A percentile compares a stretch with the other conserved stretches of the same genome.
Conservation (phyloP, 1,284 basidiomycete genomes). For the Fomitopsis palustris region DNA sequence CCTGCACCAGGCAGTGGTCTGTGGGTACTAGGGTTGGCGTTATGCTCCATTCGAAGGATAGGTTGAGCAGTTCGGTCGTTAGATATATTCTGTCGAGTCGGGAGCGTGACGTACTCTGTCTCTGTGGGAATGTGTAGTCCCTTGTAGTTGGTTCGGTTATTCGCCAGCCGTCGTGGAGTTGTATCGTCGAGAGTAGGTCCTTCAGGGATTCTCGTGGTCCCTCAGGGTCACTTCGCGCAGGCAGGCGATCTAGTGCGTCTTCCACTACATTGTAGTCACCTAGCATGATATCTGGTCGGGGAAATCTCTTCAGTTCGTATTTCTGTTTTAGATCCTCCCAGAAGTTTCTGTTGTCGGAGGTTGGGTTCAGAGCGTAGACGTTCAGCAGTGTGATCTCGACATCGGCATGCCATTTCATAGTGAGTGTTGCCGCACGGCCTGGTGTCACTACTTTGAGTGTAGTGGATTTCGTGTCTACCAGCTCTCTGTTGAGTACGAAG, state of each 20-base stretch:
- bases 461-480: not conserved
- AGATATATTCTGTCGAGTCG: not conserved
- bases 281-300: not conserved
- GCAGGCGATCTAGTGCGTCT: not conserved
- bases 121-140: not conserved
- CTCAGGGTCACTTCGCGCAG: not conserved
- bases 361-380: not conserved
- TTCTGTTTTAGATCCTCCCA: not conserved
- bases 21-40: not conserved
- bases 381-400: not conserved
- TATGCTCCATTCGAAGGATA: not conserved
- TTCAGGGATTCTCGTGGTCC: not conserved
- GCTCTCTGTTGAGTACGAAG: not conserved
- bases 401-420: not conserved
- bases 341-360: not conserved
- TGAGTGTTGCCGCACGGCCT: not conserved
- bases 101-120: not conserved
- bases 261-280: not conserved
- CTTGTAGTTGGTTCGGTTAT: not conserved
- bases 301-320: not conserved
- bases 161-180: not conserved
- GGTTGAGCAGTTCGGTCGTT: not conserved
- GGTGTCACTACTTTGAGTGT: not conserved
- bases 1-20: not conserved
- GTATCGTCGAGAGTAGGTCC: not conserved